phyloP scores from a whole-genome alignment of 1,139 yeast species.

The Geotrichum restrictum region DNA sequence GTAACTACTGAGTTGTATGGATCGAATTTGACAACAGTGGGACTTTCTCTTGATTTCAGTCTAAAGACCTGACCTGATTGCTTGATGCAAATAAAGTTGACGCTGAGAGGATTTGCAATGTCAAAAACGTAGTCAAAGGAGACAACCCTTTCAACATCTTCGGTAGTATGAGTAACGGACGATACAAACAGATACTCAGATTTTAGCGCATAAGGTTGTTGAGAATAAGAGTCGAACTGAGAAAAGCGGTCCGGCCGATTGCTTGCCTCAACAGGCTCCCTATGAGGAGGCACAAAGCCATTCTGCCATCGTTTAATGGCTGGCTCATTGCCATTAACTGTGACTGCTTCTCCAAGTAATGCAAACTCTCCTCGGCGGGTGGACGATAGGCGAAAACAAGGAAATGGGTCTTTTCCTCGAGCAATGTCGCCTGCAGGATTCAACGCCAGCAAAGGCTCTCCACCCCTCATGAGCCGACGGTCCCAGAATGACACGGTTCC shows the following conservation, averaged over 20 bases:
- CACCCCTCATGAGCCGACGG: constrained; percentile 54
- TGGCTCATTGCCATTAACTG: constrained; percentile 30
- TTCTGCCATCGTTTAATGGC: constrained; percentile 74
- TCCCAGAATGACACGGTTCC: constrained; percentile 89
- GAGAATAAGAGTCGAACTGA: constrained; percentile 4
- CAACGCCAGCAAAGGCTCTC: constrained; percentile 38
- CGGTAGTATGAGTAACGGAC: constrained; percentile 67
- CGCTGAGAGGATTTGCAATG: constrained; percentile 40
- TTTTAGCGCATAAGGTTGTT: constrained; percentile 10
- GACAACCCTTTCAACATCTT: constrained; percentile 75
- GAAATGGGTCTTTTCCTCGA: constrained; percentile 56
- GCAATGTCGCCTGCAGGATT: constrained; percentile 64
- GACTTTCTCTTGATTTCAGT: constrained; percentile 70
- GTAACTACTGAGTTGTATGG: constrained; percentile 67
- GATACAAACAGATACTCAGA: constrained; percentile 59
- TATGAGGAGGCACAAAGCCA: constrained; percentile 51
- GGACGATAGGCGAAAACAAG: constrained; percentile 69
- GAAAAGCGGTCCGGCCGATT: constrained; percentile 4
- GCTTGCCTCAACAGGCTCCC: constrained; percentile 1
- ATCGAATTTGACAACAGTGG: constrained; percentile 61
- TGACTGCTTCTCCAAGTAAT: constrained; percentile 72
- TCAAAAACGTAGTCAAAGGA: constrained; percentile 81
- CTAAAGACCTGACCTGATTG: constrained; percentile 84
- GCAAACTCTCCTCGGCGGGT: constrained; percentile 70
- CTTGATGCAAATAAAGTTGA: constrained; percentile 77